A percentile compares a stretch with the other conserved stretches of the same genome.
Evolutionary conservation across 495 filamentous ascomycete genomes (phyloP).

Genomic region (Hypoxylon fragiforme): DNA sequence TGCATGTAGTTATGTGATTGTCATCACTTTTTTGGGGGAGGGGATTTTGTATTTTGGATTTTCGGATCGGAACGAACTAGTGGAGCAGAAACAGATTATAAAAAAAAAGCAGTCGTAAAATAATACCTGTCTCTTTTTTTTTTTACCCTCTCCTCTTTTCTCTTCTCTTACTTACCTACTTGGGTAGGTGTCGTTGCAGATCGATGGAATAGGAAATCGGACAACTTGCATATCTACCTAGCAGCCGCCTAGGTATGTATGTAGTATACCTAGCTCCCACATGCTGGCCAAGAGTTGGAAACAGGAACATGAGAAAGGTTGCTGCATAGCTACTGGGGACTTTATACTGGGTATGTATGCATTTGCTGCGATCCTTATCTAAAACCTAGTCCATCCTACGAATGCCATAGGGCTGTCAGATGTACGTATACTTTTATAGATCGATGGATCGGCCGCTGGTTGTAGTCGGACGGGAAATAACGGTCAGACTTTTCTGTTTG

Average conservation of each 20-base stretch:
- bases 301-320: background rate
- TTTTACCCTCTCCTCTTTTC: too few species aligned
- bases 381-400: background rate
- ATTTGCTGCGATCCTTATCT: conserved; percentile 6
- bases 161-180: too few species aligned
- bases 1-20: background rate
- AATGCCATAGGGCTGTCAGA: conserved; percentile 29
- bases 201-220: conserved; percentile 17
- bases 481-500: background rate
- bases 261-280: too few species aligned
- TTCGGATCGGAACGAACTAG: conserved; percentile 19
- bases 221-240: conserved; percentile 2
- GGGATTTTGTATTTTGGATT: too few species aligned
- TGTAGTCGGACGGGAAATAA: background rate
- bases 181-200: conserved; percentile 17
- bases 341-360: too few species aligned
- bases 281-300: background rate
- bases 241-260: too few species aligned
- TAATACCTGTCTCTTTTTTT: too few species aligned
- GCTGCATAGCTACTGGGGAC: too few species aligned
- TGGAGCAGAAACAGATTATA: too few species aligned
- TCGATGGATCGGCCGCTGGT: conserved; percentile 28
- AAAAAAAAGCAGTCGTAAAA: too few species aligned
- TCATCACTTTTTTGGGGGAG: too few species aligned
- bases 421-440: conserved; percentile 19